Evolutionary conservation across 495 filamentous ascomycete genomes (phyloP), one percentile per base, ranked within the genome.

Genomic region (Penicillium chermesinum): DNA sequence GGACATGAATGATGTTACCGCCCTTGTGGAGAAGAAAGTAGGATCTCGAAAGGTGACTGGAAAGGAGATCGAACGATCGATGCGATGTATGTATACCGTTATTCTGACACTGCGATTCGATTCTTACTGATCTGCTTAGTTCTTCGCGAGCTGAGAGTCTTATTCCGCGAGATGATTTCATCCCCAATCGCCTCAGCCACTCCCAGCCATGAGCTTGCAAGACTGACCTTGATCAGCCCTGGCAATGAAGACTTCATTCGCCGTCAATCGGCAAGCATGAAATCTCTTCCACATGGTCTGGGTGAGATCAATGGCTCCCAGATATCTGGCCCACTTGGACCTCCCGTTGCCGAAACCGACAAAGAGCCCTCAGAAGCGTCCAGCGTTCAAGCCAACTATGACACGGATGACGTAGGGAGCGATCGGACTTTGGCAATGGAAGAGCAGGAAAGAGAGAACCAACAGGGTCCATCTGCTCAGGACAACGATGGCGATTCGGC

Each of bases 121-220:
- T 30, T 30, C 13, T 27, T 19, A 45, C 36, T 37, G 5, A 35
- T 17, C 22, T 8, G 15, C 16, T 12, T 35, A 89, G 87, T 93
- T 60, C 77, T 85, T 20, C 66, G 73, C 22, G 86, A 93, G 52
- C 71, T 96, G n/a, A 73, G 77, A 32, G 69, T 65, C 8, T 72
- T 98, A 1, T 98, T 95, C 59, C 59, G 75, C 3, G 76, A 78
- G 34, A 81, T 98, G 64, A 90, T 79, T 52, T 75, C 62, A 46
- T 81, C 75, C 20, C 61, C 63, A 36, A 66, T 57, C 30, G 59
- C 65, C 49, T 81, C 59, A 53, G 84, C 81, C 51, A 79, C 58
- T 35, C 93, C 93, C 0, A 79, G 85, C 9, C 80, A 80, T 42
- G 85, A 93, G 52, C 78, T 97, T 51, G 91, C 91, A 16, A 83